Base-by-base conservation (phyloP, 1,139 yeast species). In the Debaryomycetaceae sp. region DNA sequence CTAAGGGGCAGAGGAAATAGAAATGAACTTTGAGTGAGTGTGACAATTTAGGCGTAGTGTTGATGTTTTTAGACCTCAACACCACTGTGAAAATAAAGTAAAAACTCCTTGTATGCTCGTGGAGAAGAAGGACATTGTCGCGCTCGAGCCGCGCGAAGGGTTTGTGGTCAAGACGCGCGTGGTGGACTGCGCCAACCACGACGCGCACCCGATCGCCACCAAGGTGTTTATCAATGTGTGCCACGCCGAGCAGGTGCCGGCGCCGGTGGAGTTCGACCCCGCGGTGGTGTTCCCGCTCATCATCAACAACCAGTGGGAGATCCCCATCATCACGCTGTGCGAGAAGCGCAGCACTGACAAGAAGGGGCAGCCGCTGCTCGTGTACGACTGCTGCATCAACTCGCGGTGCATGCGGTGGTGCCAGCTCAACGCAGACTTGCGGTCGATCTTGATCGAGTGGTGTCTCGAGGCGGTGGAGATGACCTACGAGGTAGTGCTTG, bases 161-260 rank as follows among this genome's bases (percentile, higher is more conserved):
- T 81, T 80, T 49, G 91, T 80, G 11, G 64, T 82, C 25, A 83
- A 83, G 50, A 68, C 85, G 1, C 56, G 65, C 35, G 56, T 78
- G 2, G 57, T 71, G 7, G 58, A 53, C 22, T 47, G 69, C 15
- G 46, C 45, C 13, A 47, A 59, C 27, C 29, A 44, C 2, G 28
- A 43, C 2, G 41, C 39, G 26, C 51, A 42, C 38, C 45, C 47
- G 21, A 46, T 58, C 2, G 70, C 74, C 0, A 66, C 77, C 3
- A 88, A 88, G 48, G 71, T 83, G n/a, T 88, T 88, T 51, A 65
- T 86, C 32, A 88, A 88, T 51, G 61, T 85, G 0, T 83, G 95
- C 46, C 74, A 79, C 16, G 81, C 79, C 44, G 48, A 58, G 1
- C 67, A 71, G 23, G 79, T 85, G 0, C 94, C 94, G 17, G 72